phyloP scores from a whole-genome alignment of 805 yeast genomes.

The Yarrowia sp. region DNA sequence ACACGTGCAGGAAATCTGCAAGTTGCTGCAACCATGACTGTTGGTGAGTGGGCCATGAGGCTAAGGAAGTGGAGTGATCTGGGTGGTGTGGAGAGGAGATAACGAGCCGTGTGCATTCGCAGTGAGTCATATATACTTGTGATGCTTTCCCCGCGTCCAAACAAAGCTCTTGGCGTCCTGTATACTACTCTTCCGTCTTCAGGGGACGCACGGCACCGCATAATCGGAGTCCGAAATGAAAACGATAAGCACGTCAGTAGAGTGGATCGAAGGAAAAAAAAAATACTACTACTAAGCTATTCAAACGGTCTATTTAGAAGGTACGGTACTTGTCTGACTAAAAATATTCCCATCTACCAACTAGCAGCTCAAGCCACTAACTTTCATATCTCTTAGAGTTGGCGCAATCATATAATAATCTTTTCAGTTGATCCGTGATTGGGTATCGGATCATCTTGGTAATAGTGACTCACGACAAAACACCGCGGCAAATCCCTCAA shows the following conservation, averaged over 20 bases:
- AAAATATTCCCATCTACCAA: too few relatives aligned
- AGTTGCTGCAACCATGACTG: slow-evolving; percentile 21
- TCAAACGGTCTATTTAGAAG: too few relatives aligned
- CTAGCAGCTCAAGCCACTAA: too few relatives aligned
- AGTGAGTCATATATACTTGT: neutral
- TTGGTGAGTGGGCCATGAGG: neutral
- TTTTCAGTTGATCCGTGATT: too few relatives aligned
- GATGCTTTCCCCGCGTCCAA: neutral
- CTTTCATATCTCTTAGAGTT: too few relatives aligned
- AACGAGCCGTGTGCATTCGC: neutral
- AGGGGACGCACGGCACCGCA: slow-evolving; percentile 19
- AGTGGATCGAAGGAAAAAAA: too few relatives aligned
- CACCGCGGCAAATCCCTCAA: too few relatives aligned
- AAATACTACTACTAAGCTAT: too few relatives aligned
- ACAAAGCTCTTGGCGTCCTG: neutral
- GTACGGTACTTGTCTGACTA: too few relatives aligned
- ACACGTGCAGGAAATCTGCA: slow-evolving; percentile 3
- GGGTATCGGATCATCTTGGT: too few relatives aligned
- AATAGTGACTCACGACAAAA: too few relatives aligned
- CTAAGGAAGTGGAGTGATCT: neutral
- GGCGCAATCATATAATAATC: too few relatives aligned
- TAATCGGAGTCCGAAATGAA: slow-evolving; percentile 17
- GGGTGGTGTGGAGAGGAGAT: neutral
- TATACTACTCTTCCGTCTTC: neutral
- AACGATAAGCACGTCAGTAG: neutral